Conservation (phyloP, 1,284 basidiomycete genomes). For the Singerocomus inundabilis region DNA sequence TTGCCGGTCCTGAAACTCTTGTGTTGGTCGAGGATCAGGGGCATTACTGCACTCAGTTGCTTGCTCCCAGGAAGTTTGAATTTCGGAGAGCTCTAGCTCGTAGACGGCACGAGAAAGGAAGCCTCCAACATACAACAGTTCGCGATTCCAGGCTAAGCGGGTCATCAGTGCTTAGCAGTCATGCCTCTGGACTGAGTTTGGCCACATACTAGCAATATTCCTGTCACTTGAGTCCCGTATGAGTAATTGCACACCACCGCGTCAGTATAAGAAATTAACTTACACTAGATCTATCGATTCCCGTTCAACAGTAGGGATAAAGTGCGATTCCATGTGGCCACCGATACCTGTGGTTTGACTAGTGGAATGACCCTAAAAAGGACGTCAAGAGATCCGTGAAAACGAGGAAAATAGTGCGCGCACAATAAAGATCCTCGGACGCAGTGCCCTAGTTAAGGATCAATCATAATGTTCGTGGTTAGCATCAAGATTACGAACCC, state of each 20-base stretch:
- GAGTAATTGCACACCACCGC: not conserved
- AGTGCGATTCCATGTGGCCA: slow-evolving; percentile 88
- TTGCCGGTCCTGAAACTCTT: slow-evolving; percentile 51
- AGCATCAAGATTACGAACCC: slow-evolving; percentile 46
- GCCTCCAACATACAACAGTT: slow-evolving; percentile 83
- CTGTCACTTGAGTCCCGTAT: slow-evolving; percentile 45
- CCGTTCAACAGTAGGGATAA: slow-evolving; percentile 96
- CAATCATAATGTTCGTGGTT: slow-evolving; percentile 4
- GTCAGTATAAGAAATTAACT: not conserved
- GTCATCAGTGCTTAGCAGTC: not conserved
- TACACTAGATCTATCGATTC: slow-evolving; percentile 83
- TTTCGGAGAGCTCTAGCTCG: slow-evolving; percentile 75
- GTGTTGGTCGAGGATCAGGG: slow-evolving; percentile 30
- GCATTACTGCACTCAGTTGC: slow-evolving; percentile 34
- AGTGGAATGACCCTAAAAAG: slow-evolving; percentile 69
- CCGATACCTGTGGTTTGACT: slow-evolving; percentile 93
- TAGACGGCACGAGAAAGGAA: slow-evolving; percentile 83
- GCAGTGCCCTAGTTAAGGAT: slow-evolving; percentile 47
- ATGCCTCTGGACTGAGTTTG: not conserved
- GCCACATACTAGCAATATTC: slow-evolving; percentile 62
- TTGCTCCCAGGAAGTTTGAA: slow-evolving; percentile 56
- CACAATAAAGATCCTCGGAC: slow-evolving; percentile 78
- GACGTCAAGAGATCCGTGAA: not conserved
- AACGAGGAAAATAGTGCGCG: slow-evolving; percentile 18
- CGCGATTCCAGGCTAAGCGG: slow-evolving; percentile 72